A percentile compares a stretch with the other conserved stretches of the same genome.
phyloP scores from a whole-genome alignment of 305 asterid genomes.

The Andrographis paniculata region DNA sequence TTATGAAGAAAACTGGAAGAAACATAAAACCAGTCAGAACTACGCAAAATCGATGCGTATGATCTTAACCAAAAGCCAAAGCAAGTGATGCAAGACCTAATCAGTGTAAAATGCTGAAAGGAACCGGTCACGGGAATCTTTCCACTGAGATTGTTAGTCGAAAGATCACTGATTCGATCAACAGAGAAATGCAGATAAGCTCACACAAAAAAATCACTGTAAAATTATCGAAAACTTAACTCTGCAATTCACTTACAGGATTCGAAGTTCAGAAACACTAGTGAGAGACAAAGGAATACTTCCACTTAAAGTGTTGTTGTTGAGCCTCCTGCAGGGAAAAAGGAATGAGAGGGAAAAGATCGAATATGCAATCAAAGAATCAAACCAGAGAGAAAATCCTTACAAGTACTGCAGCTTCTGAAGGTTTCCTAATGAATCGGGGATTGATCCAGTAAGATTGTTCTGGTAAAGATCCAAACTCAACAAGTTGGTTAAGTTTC shows the following conservation, averaged over 20 bases:
- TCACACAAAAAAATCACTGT: neutral
- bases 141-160: conserved; percentile 38
- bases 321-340: conserved; percentile 42
- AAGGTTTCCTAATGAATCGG: neutral
- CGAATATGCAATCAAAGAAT: neutral
- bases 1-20: conserved; percentile 42
- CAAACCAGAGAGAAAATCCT: neutral
- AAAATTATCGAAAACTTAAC: conserved; percentile 4
- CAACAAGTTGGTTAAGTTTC: neutral
- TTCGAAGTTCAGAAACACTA: conserved; percentile 40
- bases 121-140: conserved; percentile 47
- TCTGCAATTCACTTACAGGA: conserved; percentile 39
- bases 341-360: neutral
- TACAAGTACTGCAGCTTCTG: neutral
- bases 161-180: conserved; percentile 42
- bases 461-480: neutral
- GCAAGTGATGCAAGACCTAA: conserved; percentile 34
- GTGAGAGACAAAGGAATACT: conserved; percentile 39
- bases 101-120: conserved; percentile 51
- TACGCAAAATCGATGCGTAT: conserved; percentile 12
- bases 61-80: conserved; percentile 1
- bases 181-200: conserved; percentile 17
- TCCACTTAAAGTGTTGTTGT: conserved; percentile 50
- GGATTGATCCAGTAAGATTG: neutral
- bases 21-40: conserved; percentile 20